Percentiles rank a stretch among this genome's conserved stretches.
These are phyloP conservation scores for Mycena rosella DNA, from an alignment of 768 basidiomycete genomes.

Conservation along the genomic window DNA sequence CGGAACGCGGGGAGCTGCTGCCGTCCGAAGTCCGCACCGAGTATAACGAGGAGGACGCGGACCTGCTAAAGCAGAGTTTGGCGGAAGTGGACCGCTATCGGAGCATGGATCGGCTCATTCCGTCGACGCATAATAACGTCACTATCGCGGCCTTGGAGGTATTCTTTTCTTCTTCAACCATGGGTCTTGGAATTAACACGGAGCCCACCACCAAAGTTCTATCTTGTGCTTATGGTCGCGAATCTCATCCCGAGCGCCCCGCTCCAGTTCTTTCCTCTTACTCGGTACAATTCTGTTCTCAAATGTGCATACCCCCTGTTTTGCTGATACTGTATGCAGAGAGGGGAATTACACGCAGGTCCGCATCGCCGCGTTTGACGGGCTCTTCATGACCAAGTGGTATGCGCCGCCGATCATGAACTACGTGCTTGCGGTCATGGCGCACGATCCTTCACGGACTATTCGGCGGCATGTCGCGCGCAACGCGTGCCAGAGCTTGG, in stretches of 20 bases:
- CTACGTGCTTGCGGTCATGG: conserved; percentile 89
- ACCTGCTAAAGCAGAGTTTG: conserved; percentile 79
- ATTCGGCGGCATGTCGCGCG: conserved; percentile 91
- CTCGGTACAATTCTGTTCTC: conserved; percentile 72
- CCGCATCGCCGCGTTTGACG: conserved; percentile 94
- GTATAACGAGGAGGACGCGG: conserved; percentile 75
- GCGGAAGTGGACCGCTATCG: conserved; percentile 92
- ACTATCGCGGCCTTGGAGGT: conserved; percentile 94
- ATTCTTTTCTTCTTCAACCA: conserved; percentile 9
- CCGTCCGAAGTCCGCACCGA: conserved; percentile 76
- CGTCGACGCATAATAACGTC: conserved; percentile 94
- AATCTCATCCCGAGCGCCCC: conserved; percentile 84
- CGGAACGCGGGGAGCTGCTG: conserved; percentile 84
- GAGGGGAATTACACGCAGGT: conserved; percentile 96
- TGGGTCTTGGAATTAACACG: conserved; percentile 16
- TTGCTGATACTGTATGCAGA: conserved; percentile 54
- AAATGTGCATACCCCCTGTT: no score
- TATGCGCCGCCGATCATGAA: conserved; percentile 86
- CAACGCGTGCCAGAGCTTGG: conserved; percentile 87
- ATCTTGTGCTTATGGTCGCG: conserved; percentile 81
- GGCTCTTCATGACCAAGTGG: conserved; percentile 91
- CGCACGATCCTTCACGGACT: conserved; percentile 84
- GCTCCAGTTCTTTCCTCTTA: conserved; percentile 86
- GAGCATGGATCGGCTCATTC: conserved; percentile 94
- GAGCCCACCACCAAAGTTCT: conserved; percentile 70